phyloP scores from a whole-genome alignment of 2,329 filamentous ascomycete genomes.

The Neonectria ditissima region DNA sequence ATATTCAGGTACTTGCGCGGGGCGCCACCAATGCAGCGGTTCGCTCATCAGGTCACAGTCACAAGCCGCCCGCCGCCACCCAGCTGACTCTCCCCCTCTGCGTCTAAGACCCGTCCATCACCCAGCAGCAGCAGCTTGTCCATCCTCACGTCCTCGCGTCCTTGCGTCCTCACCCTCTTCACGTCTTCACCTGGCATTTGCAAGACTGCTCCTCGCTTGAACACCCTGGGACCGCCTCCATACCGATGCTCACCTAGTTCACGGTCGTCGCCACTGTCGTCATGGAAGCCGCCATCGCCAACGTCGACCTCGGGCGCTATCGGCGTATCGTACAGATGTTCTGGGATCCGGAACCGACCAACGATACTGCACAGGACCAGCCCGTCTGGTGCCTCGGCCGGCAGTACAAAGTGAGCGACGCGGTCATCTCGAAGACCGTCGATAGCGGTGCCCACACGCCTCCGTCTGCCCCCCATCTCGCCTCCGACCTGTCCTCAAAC shows the following conservation, averaged over 20 bases:
- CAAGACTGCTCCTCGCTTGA: constrained; percentile 1
- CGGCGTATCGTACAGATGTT: constrained; percentile 90
- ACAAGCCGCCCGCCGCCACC: constrained; percentile 23
- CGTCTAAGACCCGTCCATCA: constrained; percentile 8
- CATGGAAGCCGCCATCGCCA: constrained; percentile 58
- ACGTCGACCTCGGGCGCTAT: constrained; percentile 78
- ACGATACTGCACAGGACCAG: constrained; percentile 74
- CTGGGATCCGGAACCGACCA: constrained; percentile 90
- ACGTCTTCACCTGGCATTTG: constrained; percentile 2
- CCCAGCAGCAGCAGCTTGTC: not conserved
- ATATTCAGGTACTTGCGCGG: constrained; percentile 10
- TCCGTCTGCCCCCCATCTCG: constrained; percentile 29
- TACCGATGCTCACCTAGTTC: constrained; percentile 32
- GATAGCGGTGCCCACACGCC: constrained; percentile 39
- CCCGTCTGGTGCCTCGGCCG: constrained; percentile 86
- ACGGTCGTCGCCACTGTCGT: constrained; percentile 13
- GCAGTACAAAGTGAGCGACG: constrained; percentile 59
- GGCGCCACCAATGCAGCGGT: constrained; percentile 20
- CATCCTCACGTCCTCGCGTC: constrained; percentile 9
- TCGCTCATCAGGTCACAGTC: constrained; percentile 15
- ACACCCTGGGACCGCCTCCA: not conserved
- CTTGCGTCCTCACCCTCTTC: not conserved
- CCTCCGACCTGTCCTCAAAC: constrained; percentile 14
- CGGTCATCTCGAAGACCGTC: constrained; percentile 23
- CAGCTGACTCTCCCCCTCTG: constrained; percentile 22